phyloP scores from a whole-genome alignment of 2,329 filamentous ascomycete genomes.

The Botrytis aclada region DNA sequence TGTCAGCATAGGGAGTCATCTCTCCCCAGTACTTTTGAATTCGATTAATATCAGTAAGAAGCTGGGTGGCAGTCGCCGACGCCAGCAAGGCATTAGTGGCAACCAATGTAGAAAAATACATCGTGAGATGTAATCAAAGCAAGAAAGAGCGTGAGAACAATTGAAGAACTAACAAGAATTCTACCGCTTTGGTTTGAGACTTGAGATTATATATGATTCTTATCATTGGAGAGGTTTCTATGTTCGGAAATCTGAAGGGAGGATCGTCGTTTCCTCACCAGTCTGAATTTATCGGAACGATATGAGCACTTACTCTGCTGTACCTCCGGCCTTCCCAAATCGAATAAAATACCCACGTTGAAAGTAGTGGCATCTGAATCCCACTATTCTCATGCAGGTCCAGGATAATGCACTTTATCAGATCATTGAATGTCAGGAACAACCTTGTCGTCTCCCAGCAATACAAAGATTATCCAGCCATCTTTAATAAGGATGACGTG shows the following conservation, averaged over 20 bases:
- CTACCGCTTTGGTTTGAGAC: neutral
- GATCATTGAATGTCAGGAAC: neutral
- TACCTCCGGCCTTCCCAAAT: neutral
- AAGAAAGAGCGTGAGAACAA: neutral
- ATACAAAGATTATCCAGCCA: neutral
- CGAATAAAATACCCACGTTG: neutral
- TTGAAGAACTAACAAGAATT: neutral
- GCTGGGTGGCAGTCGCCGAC: constrained; percentile 13
- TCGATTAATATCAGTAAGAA: constrained; percentile 36
- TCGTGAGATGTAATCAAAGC: neutral
- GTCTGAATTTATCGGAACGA: neutral
- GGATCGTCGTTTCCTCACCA: neutral
- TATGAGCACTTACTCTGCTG: neutral
- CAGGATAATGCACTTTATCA: neutral
- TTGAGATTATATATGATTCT: constrained; percentile 1
- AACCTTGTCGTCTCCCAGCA: neutral
- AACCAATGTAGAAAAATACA: constrained; percentile 7
- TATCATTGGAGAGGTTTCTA: neutral
- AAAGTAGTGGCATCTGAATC: neutral
- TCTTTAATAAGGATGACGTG: constrained; percentile 4
- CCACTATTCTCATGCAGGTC: constrained; percentile 4
- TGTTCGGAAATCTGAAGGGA: neutral
- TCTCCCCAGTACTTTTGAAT: constrained; percentile 45
- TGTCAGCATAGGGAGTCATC: constrained; percentile 47
- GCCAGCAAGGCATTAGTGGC: constrained; percentile 10